Evolutionary conservation across 1,139 yeast genomes (phyloP), one percentile per base, ranked within the genome.

Genomic region (Trichomonascaceae sp.): DNA sequence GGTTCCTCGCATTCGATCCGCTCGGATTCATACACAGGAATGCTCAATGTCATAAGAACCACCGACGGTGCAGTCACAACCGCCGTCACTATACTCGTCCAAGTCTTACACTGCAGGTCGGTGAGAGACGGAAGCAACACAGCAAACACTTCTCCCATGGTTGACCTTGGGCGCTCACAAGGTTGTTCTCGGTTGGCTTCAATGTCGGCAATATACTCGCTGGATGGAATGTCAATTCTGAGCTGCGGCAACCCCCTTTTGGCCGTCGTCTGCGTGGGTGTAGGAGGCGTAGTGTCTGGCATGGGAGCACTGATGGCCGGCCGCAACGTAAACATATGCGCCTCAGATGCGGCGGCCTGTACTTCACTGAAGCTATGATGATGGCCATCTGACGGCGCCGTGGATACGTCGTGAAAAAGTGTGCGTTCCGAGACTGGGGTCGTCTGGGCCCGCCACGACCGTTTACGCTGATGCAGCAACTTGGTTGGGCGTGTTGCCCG

Each of bases 31-130:
- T 60, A 50, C 1, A 71, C 74, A 1, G 80, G 79, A 1, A 66
- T 59, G 1, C 76, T 62, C 3, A 68, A 27, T 15, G 70, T 58
- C 13, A 73, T 53, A 3, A 68, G 29, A 1, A 69, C 40, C 1
- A 67, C 58, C 1, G 69, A 51, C 1, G 76, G 76, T 1, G 66
- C 53, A 5, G 60, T 48, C 11, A 56, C 37, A 5, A 67, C 46
- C n/a, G 64, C 32, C 2, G 64, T 35, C 5, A 50, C 26, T 16
- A 42, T 38, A 20, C 45, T 44, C 18, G 37, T 37, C 49, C 50
- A 44, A 1, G 51, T 44, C 34, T 50, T 51, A 8, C 36, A 20
- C 5, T 28, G 13, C 2, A 52, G 27, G 5, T 43, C 51, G 2
- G 37, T 34, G 14, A 52, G 28, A 0, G 56, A 43, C 2, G 58